Percentiles rank a stretch among this genome's conserved stretches.
These are phyloP conservation scores for Dictyostelium brefeldianum DNA, from an alignment of 78 protist genomes.

Conservation along the genomic window DNA sequence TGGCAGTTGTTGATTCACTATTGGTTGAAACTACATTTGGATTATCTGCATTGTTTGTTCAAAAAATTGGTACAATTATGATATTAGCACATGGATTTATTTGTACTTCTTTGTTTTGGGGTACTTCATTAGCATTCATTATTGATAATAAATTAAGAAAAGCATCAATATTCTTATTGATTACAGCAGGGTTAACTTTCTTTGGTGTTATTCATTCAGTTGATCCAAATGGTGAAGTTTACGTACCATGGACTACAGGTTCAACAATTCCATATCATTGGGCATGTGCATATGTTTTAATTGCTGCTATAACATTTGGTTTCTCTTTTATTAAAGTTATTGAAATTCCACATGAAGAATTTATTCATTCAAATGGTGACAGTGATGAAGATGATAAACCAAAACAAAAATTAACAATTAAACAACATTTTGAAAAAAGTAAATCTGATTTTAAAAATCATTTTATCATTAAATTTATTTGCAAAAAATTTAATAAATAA, in stretches of 20 bases:
- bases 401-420: too few species aligned
- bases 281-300: conserved; percentile 22
- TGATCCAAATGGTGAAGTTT: conserved; percentile 74
- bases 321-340: conserved; percentile 18
- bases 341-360: not conserved
- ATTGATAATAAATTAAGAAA: conserved; percentile 36
- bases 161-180: conserved; percentile 42
- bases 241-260: conserved; percentile 41
- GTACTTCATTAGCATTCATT: conserved; percentile 53
- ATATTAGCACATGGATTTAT: conserved; percentile 64
- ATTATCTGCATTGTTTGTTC: not conserved
- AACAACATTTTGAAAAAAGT: too few species aligned
- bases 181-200: conserved; percentile 26
- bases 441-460: too few species aligned
- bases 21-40: not conserved
- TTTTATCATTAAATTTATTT: too few species aligned
- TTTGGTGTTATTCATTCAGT: conserved; percentile 76
- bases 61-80: conserved; percentile 16
- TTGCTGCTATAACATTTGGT: conserved; percentile 38
- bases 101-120: conserved; percentile 66
- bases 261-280: conserved; percentile 62
- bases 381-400: not conserved
- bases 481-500: too few species aligned
- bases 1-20: conserved; percentile 14
- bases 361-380: not conserved